Evolutionary conservation across 2,329 filamentous ascomycete genomes (phyloP), one percentile per base, ranked within the genome.

Genomic region (Microdochium nivale): DNA sequence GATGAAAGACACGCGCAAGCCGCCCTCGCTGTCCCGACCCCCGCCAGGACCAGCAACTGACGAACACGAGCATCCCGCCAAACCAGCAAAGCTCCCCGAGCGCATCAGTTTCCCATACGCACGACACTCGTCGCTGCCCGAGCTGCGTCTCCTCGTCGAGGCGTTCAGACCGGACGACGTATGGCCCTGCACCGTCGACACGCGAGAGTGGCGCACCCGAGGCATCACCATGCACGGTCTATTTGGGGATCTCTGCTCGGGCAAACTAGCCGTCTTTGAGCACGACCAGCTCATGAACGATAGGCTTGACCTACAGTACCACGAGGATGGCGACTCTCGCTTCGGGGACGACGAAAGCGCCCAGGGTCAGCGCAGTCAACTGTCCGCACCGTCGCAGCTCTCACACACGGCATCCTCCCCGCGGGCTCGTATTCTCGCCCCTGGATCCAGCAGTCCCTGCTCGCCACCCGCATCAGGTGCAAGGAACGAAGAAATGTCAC

Each of bases 71-170:
- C 27, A 30, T 11, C 35, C 35, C 7, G 7, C 35, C 4, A 44
- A 19, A 16, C 40, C 8, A 13, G 27, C 27, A 30, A 19, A 44
- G 5, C 19, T 44, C 7, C 40, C 40, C 14, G 13, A 44, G 2
- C 40, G 61, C 0, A 79, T 84, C 2, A 70, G 64, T 0, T 96
- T 96, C 58, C 88, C 91, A 0, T 96, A 91, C 62, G 92, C 92
- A 0, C 80, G 92, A 1, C 92, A 97, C 66, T 95, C 92, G 0
- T 95, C 89, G 0, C 92, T 94, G 54, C 71, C 75, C 0, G 92
- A 96, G 64, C 77, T 95, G 2, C 86, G 88, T 56, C 69, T 82
- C 50, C 70, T 96, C 1, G 74, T 96, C 1, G 64, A 73, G 2
- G 73, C 75, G 0, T 87, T 96, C 59, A 78, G 71, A 25, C 90